Conservation (phyloP, 176 grass and related monocot species). For the Coix lacrymajobi region DNA sequence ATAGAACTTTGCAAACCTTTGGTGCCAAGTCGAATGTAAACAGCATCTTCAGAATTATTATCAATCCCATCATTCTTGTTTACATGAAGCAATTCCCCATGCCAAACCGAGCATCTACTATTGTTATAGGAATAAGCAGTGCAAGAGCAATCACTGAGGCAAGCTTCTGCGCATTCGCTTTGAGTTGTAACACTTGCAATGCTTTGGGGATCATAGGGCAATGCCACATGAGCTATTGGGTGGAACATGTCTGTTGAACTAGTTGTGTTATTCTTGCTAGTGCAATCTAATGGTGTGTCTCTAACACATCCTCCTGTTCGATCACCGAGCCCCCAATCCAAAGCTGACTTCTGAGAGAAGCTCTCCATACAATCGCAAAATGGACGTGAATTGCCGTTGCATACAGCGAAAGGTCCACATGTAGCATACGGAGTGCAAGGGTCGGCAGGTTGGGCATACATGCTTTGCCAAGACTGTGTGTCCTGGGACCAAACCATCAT, state of each 20-base stretch:
- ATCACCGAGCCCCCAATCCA: constrained; percentile 26
- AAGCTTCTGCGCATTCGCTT: not conserved
- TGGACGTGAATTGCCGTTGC: not conserved
- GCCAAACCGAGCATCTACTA: constrained; percentile 27
- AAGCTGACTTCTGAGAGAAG: constrained; percentile 3
- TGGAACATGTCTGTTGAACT: not conserved
- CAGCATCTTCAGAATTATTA: not conserved
- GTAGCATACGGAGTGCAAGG: not conserved
- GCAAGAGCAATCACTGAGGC: not conserved
- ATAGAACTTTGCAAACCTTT: constrained; percentile 7
- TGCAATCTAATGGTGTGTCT: not conserved
- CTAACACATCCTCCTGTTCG: constrained; percentile 2
- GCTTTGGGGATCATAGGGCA: not conserved
- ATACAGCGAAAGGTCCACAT: not conserved
- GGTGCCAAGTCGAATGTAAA: constrained; percentile 30
- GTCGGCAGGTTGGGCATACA: not conserved
- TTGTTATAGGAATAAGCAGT: constrained; percentile 14
- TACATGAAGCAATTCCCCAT: constrained; percentile 38
- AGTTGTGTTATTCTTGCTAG: not conserved
- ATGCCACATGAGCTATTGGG: not conserved
- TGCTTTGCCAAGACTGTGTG: not conserved
- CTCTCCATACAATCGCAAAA: constrained; percentile 33
- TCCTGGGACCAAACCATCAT: not conserved
- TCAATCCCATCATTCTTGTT: not conserved
- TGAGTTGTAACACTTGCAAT: not conserved